These are phyloP conservation scores for Phytophthora quininea DNA, from an alignment of 352 stramenopile species.

Conservation along the genomic window DNA sequence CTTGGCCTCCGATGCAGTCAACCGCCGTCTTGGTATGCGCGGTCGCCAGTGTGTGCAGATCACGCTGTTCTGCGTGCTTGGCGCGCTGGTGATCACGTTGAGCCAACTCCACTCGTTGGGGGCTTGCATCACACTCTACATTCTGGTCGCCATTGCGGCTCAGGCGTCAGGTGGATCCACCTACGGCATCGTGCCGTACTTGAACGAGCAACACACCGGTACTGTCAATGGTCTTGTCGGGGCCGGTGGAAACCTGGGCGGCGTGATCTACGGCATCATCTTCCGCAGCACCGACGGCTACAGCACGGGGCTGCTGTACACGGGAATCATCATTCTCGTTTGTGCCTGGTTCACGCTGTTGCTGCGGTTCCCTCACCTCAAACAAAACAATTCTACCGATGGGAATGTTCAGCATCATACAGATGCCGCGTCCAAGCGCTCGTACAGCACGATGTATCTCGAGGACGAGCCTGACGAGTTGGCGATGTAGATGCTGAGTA, in stretches of 20 bases:
- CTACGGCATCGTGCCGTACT: constrained; percentile 78
- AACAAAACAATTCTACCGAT: constrained; percentile 14
- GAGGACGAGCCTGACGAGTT: constrained; percentile 33
- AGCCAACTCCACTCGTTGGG: constrained; percentile 76
- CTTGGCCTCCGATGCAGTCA: constrained; percentile 85
- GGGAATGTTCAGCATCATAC: neutral
- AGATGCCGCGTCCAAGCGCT: constrained; percentile 18
- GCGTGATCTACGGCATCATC: constrained; percentile 75
- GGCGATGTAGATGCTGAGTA: neutral
- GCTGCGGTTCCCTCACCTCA: constrained; percentile 46
- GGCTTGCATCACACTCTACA: constrained; percentile 82
- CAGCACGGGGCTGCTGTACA: constrained; percentile 52
- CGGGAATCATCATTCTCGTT: constrained; percentile 60
- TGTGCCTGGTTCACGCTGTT: constrained; percentile 52
- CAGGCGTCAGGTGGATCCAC: constrained; percentile 80
- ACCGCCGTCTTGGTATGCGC: constrained; percentile 85
- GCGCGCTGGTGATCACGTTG: constrained; percentile 87
- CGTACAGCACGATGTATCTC: constrained; percentile 35
- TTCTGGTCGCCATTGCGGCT: constrained; percentile 92
- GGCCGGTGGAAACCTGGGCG: constrained; percentile 70
- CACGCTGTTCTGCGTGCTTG: constrained; percentile 74
- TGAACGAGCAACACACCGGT: constrained; percentile 70
- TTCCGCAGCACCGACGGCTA: constrained; percentile 56
- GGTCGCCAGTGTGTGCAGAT: constrained; percentile 90
- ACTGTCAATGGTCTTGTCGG: constrained; percentile 72